Conservation (phyloP, 495 filamentous ascomycete species). For the Evernia prunastri region DNA sequence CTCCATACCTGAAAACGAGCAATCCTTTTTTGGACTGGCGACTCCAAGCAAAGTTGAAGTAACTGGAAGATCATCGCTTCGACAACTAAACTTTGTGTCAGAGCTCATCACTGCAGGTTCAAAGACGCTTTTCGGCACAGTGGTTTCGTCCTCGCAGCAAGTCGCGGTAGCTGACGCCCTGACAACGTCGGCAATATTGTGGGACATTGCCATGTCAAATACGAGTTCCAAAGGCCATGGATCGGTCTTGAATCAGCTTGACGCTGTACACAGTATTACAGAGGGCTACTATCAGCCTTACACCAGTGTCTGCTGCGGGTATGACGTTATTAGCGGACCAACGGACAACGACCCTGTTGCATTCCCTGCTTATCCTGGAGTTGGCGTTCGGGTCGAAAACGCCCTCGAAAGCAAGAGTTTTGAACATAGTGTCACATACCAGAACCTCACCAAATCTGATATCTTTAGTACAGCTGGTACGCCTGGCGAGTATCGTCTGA, state of each 20-base stretch:
- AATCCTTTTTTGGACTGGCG: neutral
- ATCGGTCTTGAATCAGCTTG: neutral
- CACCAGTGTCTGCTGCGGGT: neutral
- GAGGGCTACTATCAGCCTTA: conserved; percentile 10
- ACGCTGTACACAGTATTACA: conserved; percentile 3
- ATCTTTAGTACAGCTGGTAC: neutral
- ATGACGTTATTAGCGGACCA: neutral
- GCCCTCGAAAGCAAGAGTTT: neutral
- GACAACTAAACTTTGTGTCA: neutral
- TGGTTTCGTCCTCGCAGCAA: neutral
- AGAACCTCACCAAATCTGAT: neutral
- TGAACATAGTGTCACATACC: neutral
- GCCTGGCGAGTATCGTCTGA: neutral
- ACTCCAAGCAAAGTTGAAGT: neutral
- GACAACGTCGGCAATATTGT: neutral
- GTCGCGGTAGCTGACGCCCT: conserved; percentile 18
- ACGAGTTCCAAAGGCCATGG: neutral
- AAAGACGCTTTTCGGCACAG: no score
- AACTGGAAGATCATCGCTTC: neutral
- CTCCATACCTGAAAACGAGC: neutral
- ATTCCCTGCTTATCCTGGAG: neutral
- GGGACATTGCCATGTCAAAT: neutral
- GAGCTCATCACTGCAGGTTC: neutral
- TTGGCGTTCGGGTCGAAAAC: neutral
- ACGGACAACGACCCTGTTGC: neutral